These are phyloP conservation scores for Solanum arcanum DNA, from an alignment of 257 asterid species.

Conservation along the genomic window DNA sequence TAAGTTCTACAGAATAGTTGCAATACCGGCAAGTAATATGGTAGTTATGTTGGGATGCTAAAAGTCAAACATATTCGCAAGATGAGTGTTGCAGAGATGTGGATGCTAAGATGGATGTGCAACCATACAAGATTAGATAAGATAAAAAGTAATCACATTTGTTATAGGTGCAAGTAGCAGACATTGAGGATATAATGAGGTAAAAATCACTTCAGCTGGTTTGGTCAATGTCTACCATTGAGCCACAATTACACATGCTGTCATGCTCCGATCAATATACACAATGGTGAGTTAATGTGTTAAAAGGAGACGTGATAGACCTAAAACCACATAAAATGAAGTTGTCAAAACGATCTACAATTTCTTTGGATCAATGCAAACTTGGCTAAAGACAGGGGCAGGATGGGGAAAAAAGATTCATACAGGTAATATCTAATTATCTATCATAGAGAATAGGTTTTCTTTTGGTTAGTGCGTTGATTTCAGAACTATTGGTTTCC, in stretches of 20 bases:
- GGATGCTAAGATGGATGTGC: neutral
- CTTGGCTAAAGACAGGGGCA: neutral
- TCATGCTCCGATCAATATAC: neutral
- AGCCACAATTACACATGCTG: neutral
- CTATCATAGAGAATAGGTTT: neutral
- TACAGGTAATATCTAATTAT: neutral
- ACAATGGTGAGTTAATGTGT: neutral
- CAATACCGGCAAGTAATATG: neutral
- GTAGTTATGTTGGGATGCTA: neutral
- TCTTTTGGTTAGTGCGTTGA: neutral
- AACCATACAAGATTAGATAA: neutral
- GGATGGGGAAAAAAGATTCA: neutral
- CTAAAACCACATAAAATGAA: neutral
- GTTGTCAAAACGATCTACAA: neutral
- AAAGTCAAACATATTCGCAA: neutral
- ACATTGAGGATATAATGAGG: neutral
- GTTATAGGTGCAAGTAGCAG: neutral
- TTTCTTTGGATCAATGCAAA: neutral
- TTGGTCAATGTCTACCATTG: neutral
- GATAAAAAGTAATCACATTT: neutral
- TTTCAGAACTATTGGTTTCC: neutral
- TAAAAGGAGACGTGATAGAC: neutral
- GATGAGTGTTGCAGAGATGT: neutral
- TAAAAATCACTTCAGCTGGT: neutral
- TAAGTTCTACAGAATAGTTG: neutral